phyloP scores from a whole-genome alignment of 2,329 filamentous ascomycete species.

The Ophiobolus disseminans region DNA sequence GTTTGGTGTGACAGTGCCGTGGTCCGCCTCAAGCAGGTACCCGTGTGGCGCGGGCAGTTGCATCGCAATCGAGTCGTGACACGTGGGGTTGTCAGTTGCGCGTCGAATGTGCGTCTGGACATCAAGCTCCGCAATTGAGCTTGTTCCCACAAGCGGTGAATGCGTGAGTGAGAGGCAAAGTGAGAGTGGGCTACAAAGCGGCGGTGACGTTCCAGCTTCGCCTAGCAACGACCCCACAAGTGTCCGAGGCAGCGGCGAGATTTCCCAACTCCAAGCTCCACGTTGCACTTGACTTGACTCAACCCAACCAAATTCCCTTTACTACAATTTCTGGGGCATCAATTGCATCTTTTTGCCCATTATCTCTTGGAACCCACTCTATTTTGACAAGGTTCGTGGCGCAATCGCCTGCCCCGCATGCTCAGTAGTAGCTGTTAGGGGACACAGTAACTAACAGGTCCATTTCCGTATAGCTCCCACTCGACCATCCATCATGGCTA shows the following conservation, averaged over 20 bases:
- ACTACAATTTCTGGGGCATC: constrained; percentile 12
- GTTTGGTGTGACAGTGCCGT: too few species aligned
- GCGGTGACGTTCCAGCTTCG: background rate
- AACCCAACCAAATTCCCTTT: background rate
- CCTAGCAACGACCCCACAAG: constrained; percentile 1
- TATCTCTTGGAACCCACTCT: constrained; percentile 7
- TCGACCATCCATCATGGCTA: constrained; percentile 34
- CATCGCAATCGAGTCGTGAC: too few species aligned
- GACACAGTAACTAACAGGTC: constrained; percentile 39
- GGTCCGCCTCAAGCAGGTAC: too few species aligned
- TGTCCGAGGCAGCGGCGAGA: constrained; percentile 5
- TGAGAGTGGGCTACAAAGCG: too few species aligned
- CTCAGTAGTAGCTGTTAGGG: constrained; percentile 9
- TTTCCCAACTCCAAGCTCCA: constrained; percentile 6
- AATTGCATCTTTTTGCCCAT: constrained; percentile 19
- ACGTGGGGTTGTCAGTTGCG: too few species aligned
- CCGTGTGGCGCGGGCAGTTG: too few species aligned
- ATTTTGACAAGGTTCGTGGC: constrained; percentile 20
- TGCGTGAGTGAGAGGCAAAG: too few species aligned
- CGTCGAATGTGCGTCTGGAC: too few species aligned
- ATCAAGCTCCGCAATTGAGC: too few species aligned
- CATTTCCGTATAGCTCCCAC: constrained; percentile 19
- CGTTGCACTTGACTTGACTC: constrained; percentile 4
- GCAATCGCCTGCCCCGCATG: background rate
- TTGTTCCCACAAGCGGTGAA: background rate